Base-by-base conservation (phyloP, 129 eudicot species). In the Tagetes patula region DNA sequence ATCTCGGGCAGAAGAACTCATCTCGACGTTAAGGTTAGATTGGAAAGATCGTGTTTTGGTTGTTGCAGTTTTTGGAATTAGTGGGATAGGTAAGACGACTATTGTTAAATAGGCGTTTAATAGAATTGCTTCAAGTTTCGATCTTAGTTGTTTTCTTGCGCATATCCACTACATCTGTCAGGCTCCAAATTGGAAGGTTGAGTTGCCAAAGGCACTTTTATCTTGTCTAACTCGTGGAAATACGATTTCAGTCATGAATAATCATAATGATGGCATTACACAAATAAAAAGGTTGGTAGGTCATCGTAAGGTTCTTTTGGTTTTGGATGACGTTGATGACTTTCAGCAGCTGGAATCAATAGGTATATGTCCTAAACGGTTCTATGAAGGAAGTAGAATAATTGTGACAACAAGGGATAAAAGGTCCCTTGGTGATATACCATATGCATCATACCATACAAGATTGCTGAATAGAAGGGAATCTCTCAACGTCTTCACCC, bases 281-380 rank as follows among this genome's bases (percentile, higher is more conserved):
- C 62, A 62, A 39, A 78, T 78, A 48, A 63, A 45, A 64, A 50
- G 48, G 43, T 5, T 49, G 65, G 1, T 71, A 78, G 11, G 65
- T 1, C 6, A 38, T 52, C 42, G 5, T 9, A 78, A 70, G 59
- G 48, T 71, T 38, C 72, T 78, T 3, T 13, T 78, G 34, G 77
- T 78, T 40, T 67, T 78, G 49, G 83, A 79, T 65, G 78, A 79
- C 39, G 54, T 79, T 65, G 68, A 72, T 72, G 11, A 56, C 13
- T 36, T 31, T 43, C 10, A 72, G 37, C 83, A 79, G 55, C 67
- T 79, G 63, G 41, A 73, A 72, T 10, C 50, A 1, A 46, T 79
- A 36, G 62, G 71, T 49, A 46, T 73, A 32, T 0, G 11, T 47
- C 54, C 70, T 27, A 13, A 59, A 6, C 67, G 20, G 38, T 73